Evolutionary conservation across 495 filamentous ascomycete genomes (phyloP).

Genomic region (Neurospora sublineolata): DNA sequence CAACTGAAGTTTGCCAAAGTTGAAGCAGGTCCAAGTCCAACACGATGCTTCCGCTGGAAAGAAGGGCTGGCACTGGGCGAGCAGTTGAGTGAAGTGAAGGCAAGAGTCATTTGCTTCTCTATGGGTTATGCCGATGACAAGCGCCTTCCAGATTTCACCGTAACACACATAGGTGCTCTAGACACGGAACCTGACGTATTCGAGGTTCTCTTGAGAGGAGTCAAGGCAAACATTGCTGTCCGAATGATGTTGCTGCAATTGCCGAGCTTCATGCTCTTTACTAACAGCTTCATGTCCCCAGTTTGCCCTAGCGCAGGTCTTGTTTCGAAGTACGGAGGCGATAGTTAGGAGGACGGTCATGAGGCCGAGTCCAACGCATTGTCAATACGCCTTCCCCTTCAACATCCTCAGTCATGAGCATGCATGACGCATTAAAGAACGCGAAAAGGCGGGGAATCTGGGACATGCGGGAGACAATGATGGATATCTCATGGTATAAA

Average conservation of each 20-base stretch:
- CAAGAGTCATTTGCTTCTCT: background rate
- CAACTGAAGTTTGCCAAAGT: background rate
- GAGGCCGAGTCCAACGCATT: background rate
- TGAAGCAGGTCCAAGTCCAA: background rate
- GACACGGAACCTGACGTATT: too few species aligned
- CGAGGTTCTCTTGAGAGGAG: too few species aligned
- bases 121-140: background rate
- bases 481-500: background rate
- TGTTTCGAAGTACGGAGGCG: too few species aligned
- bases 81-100: background rate
- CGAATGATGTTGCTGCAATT: too few species aligned
- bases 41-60: background rate
- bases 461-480: background rate
- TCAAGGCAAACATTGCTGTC: too few species aligned
- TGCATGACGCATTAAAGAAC: background rate
- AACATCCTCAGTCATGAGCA: background rate
- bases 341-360: too few species aligned
- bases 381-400: background rate
- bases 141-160: too few species aligned
- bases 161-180: too few species aligned
- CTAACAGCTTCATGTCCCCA: too few species aligned
- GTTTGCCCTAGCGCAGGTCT: too few species aligned
- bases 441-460: background rate
- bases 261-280: too few species aligned
- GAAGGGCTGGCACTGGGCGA: background rate